Base-by-base conservation (phyloP, 208 protist species). In the Acanthamoeba castellanii region DNA sequence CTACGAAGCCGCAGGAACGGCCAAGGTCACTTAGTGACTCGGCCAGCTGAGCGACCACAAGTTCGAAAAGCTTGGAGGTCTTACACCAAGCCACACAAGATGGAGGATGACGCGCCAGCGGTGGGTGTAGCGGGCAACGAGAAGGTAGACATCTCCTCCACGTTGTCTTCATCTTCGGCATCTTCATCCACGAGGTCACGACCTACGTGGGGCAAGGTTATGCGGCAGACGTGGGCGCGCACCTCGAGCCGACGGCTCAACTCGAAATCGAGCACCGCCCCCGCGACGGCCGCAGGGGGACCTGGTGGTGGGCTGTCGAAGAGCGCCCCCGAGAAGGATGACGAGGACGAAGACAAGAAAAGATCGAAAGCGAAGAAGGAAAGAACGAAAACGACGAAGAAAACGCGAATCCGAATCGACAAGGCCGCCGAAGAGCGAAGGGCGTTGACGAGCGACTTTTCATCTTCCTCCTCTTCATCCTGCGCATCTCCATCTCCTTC, bases 281-380 rank as follows among this genome's bases (percentile, higher is more conserved):
- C 72, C 14, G 72, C 16, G 1, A n/a, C 7, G 68, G 13, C 66
- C 18, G 25, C 22, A 72, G 66, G 34, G 20, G 22, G 57, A 3
- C 57, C 22, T 61, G 57, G 13, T 25, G 22, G 57, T 11, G 13
- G 20, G 22, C 57, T 16, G 3, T 61, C 68, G 68, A 76, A 27
- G 68, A 76, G 70, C 13, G 25, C 14, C 32, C 30, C 30, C 32
- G 37, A 81, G 70, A 20, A 81, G 70, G 37, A 81, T 13, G 16
- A 42, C 70, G 59, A 66, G 59, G 4, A 22, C 59, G 25, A 34
- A 72, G 27, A 42, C 30, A 76, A 25, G 68, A 76, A 88, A 64
- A 64, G 81, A 88, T 34, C 42, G 81, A 64, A 88, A 64, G 42
- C 81, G 81, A 88, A 18, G 22, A 66, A 81, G 72, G 52, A 88